A percentile compares a stretch with the other conserved stretches of the same genome.
Evolutionary conservation across 345 rosid species (phyloP).

Genomic region (Brassica napus): Da-Ae NC_063445.1:17544001-17544500

Average conservation of each 20-base stretch:
- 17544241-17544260: slow-evolving; percentile 26
- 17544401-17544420: slow-evolving; percentile 27
- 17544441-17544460: slow-evolving; percentile 79
- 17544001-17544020: slow-evolving; percentile 27
- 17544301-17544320: slow-evolving; percentile 18
- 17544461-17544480: slow-evolving; percentile 52
- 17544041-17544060: slow-evolving; percentile 40
- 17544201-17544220: not conserved
- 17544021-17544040: slow-evolving; percentile 38
- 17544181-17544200: not conserved
- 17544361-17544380: slow-evolving; percentile 27
- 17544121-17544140: slow-evolving; percentile 31
- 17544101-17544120: slow-evolving; percentile 40
- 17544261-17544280: slow-evolving; percentile 32
- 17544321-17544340: slow-evolving; percentile 16
- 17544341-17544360: slow-evolving; percentile 39
- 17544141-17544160: slow-evolving; percentile 35
- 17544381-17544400: slow-evolving; percentile 1
- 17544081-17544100: slow-evolving; percentile 39
- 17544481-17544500: not conserved
- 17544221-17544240: not conserved
- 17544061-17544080: slow-evolving; percentile 37
- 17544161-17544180: not conserved
- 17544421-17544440: slow-evolving; percentile 85
- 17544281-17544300: slow-evolving; percentile 24